Conservation (phyloP, 345 rosid genomes). For the Linum usitatissimum region DNA sequence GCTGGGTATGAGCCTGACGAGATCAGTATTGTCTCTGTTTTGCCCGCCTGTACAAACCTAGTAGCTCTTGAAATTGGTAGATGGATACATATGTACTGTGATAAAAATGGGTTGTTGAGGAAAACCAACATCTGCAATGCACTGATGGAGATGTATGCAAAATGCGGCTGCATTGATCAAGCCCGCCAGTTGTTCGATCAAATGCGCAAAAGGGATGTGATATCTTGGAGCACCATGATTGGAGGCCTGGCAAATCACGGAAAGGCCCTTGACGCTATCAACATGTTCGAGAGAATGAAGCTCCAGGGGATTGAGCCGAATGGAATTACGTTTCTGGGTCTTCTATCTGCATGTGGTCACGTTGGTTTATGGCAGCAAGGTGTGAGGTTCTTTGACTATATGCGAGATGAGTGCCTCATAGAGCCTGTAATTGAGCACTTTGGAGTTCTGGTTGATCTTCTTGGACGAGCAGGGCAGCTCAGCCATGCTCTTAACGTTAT, state of each 20-base stretch:
- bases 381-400: constrained; percentile 8
- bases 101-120: constrained; percentile 15
- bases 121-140: constrained; percentile 11
- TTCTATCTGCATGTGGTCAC: constrained; percentile 16
- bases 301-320: constrained; percentile 7
- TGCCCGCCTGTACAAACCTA: constrained; percentile 17
- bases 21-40: constrained; percentile 14
- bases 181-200: constrained; percentile 12
- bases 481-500: background rate
- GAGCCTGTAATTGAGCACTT: constrained; percentile 13
- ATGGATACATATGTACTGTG: constrained; percentile 17
- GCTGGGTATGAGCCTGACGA: constrained; percentile 16
- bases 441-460: constrained; percentile 13
- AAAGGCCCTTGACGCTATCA: constrained; percentile 13
- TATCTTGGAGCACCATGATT: constrained; percentile 19
- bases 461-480: constrained; percentile 12
- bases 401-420: constrained; percentile 7
- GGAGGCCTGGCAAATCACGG: constrained; percentile 14
- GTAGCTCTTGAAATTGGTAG: constrained; percentile 18
- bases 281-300: constrained; percentile 18
- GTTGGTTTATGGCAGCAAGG: constrained; percentile 16
- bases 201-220: constrained; percentile 11
- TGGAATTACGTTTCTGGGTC: constrained; percentile 9
- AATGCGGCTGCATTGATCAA: constrained; percentile 17
- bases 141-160: constrained; percentile 17